Conservation (phyloP, 495 filamentous ascomycete species). For the Recurvomyces mirabilis region DNA sequence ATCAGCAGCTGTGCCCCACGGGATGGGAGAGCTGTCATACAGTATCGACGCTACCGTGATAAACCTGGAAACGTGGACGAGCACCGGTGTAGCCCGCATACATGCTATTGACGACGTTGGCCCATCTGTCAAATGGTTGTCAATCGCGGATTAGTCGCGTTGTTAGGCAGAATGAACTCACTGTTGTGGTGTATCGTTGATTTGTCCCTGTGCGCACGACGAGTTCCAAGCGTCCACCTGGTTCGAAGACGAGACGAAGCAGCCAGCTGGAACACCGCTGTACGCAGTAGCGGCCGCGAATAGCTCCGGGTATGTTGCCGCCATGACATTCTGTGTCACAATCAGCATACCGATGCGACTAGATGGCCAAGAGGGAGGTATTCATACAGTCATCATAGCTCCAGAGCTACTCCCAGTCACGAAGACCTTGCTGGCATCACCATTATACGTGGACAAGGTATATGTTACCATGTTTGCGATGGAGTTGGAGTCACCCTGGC, state of each 20-base stretch:
- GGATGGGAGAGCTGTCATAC: conserved; percentile 35
- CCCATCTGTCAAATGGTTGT: conserved; percentile 33
- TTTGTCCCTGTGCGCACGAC: conserved; percentile 42
- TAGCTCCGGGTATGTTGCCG: conserved; percentile 46
- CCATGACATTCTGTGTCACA: conserved; percentile 40
- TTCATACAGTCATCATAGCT: conserved; percentile 43
- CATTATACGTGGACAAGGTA: conserved; percentile 37
- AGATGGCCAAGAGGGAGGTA: neutral
- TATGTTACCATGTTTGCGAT: conserved; percentile 49
- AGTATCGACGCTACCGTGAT: conserved; percentile 29
- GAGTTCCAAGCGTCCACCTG: conserved; percentile 41
- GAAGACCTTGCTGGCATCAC: conserved; percentile 37
- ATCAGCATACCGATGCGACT: neutral
- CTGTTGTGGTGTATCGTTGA: conserved; percentile 32
- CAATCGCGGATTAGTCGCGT: neutral
- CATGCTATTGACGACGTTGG: conserved; percentile 37
- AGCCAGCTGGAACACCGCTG: conserved; percentile 50
- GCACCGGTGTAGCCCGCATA: conserved; percentile 45
- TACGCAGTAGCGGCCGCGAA: conserved; percentile 48
- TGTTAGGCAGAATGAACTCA: neutral
- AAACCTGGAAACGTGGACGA: conserved; percentile 47
- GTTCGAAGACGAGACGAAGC: conserved; percentile 39
- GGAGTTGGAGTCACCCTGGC: conserved; percentile 37
- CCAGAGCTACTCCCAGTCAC: conserved; percentile 44
- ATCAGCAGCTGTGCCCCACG: too few species aligned